phyloP scores from a whole-genome alignment of 768 basidiomycete species.

The Boletus huronensis region DNA sequence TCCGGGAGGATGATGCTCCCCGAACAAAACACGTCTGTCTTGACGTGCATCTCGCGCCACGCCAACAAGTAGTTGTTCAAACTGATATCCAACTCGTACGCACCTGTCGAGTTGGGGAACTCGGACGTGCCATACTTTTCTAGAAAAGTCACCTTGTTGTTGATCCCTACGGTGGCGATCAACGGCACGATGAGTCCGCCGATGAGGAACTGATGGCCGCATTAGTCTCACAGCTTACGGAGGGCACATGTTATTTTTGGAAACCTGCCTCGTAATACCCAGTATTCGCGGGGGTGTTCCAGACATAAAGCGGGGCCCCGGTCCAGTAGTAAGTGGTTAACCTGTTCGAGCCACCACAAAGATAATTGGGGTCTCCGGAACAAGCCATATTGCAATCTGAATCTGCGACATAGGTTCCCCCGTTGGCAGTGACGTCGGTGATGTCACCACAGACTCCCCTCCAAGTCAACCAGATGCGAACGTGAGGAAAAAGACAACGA shows the following conservation, averaged over 20 bases:
- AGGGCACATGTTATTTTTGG: neutral
- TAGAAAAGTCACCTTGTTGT: conserved; percentile 78
- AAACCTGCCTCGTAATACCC: conserved; percentile 65
- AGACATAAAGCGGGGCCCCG: conserved; percentile 47
- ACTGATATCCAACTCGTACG: conserved; percentile 71
- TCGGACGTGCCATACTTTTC: conserved; percentile 70
- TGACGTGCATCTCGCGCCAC: conserved; percentile 75
- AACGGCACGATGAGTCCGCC: conserved; percentile 67
- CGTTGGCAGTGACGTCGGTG: conserved; percentile 42
- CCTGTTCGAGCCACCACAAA: conserved; percentile 59
- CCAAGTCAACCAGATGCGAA: neutral
- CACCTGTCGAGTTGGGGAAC: conserved; percentile 65
- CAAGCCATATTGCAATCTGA: conserved; percentile 50
- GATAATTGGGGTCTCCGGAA: conserved; percentile 66
- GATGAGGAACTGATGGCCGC: conserved; percentile 30
- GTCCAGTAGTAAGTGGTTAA: conserved; percentile 55
- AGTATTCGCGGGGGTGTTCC: conserved; percentile 62
- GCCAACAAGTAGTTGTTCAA: conserved; percentile 44
- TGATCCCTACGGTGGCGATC: conserved; percentile 72
- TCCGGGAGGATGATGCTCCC: conserved; percentile 73
- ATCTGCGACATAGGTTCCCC: conserved; percentile 32
- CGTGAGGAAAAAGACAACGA: neutral
- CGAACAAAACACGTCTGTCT: conserved; percentile 80
- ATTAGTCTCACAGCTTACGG: neutral
- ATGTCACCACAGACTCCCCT: conserved; percentile 66